Evolutionary conservation across 2,329 filamentous ascomycete species (phyloP), one percentile per base, ranked within the genome.

Genomic region (Fusarium brachygibbosum): DNA sequence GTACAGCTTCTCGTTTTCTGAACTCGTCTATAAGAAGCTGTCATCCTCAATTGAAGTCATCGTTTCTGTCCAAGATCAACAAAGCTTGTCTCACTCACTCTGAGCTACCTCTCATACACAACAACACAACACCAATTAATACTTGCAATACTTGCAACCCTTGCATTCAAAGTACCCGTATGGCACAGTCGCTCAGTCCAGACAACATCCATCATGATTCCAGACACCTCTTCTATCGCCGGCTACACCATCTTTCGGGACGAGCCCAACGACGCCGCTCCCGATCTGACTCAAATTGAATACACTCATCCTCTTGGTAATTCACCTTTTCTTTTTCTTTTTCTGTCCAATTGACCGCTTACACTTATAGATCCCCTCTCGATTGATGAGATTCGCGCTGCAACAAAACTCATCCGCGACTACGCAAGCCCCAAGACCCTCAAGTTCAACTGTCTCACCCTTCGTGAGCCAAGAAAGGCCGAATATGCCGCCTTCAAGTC

Each of bases 391-490:
- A 87, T 87, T 21, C 79, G 81, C 57, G 75, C 77, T 21, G 83
- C 86, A 40, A 80, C 82, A 41, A 84, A 84, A 66, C 76, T 87
- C 42, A 80, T 88, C 62, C 78, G 83, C 34, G 79, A 81, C 8
- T 59, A 79, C 66, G 77, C 78, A 17, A 67, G 52, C 41, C 72
- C 77, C 53, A 76, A 74, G 51, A 63, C 70, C 13, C 52, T 81
- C 50, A 82, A 82, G 68, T 82, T 82, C 83, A 93, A 93, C 79
- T 86, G 86, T 70, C 85, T 93, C 51, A 91, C 88, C 23, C 81
- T 91, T 5, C 84, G 90, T 52, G 89, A 92, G 73, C 89, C 90
- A 5, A 81, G 83, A 38, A 92, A 92, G 81, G 68, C 82, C 84
- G 65, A 84, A n/a, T 91, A 90, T 75, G 79, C 88, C 19, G 88